Base-by-base conservation (phyloP, 331 rosid species). In the Saraca asoca region DNA sequence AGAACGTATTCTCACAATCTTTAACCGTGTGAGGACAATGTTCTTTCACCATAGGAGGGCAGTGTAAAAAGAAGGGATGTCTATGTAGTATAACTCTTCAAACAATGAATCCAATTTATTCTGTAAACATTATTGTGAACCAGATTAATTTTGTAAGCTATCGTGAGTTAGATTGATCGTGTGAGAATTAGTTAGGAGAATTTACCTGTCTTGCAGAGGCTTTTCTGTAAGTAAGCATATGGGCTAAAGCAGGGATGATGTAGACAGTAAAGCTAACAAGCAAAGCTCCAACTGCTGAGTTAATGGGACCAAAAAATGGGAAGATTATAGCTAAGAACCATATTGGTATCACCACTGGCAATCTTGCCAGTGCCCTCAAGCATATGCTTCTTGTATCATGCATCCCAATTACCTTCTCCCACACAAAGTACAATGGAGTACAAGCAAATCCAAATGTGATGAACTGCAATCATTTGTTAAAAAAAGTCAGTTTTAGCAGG, bases 341-440 rank as follows among this genome's bases (percentile, higher is more conserved):
- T 33, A 94, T 88, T 2, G 99, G 99, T 20, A 94, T 74, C 57
- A 94, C 99, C 79, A 94, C 97, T 0, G 99, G 99, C 35, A 94
- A 73, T 64, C 99, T 85, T 17, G 90, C 99, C 8, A 90, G 45
- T 19, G 99, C 99, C 72, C 99, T 83, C 44, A 88, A 4, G 42
- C 92, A 94, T 10, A 94, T 80, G 87, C 97, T 94, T 67, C 31
- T 90, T 24, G 99, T 85, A 70, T 86, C 95, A 51, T 94, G 99
- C 97, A 94, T 94, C 51, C 99, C 99, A 15, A 94, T 88, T 69
- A 88, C 95, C 78, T 94, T 94, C 89, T 94, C 97, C 99, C 99
- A 94, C 56, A 94, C 99, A 64, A 94, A 94, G 86, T 94, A 94
- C 86, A 94, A 50, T 12, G 99, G 99, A 12, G 99, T 94, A 66